Conservation (phyloP, 345 rosid species). For the Diplotaxis tenuifolia region DNA sequence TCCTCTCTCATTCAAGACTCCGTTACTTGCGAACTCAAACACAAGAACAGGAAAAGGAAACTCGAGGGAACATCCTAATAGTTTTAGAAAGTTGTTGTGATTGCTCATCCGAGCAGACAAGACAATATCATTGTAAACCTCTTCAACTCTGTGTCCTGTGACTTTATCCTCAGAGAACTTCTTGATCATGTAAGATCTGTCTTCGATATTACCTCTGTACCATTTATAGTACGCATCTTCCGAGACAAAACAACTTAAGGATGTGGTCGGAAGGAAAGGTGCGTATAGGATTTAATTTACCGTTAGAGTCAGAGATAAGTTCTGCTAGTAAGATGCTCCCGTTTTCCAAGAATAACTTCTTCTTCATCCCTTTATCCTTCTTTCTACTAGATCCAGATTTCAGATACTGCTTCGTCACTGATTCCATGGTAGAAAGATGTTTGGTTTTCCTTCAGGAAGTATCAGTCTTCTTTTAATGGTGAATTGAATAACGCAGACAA, state of each 20-base stretch:
- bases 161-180: background rate
- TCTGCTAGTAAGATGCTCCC: background rate
- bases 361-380: background rate
- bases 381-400: background rate
- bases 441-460: background rate
- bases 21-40: background rate
- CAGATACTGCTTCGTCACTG: background rate
- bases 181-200: background rate
- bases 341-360: background rate
- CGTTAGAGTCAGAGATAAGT: background rate
- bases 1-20: background rate
- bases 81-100: background rate
- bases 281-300: background rate
- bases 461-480: background rate
- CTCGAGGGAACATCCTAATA: background rate
- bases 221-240: background rate
- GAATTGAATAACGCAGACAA: background rate
- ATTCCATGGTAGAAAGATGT: background rate
- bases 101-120: slow-evolving; percentile 1
- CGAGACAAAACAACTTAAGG: background rate
- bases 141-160: background rate
- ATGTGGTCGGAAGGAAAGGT: background rate
- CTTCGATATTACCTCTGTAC: background rate
- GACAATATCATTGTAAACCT: background rate
- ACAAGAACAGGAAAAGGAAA: background rate